phyloP scores from a whole-genome alignment of 1,284 basidiomycete species.

The Cerioporus squamosus region DNA sequence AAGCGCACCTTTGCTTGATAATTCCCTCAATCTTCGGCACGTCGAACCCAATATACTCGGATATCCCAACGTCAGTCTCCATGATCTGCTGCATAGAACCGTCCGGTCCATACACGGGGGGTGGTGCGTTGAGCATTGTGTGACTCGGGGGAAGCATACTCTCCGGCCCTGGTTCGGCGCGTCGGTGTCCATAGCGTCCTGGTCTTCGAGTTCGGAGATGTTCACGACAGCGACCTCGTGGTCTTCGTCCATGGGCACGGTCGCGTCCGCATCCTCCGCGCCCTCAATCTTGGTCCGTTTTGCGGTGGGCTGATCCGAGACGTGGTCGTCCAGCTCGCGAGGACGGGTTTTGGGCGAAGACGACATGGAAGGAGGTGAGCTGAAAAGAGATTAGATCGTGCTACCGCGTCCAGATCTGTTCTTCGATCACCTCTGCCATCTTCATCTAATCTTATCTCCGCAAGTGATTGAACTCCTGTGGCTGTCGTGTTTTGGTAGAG shows the following conservation, averaged over 20 bases:
- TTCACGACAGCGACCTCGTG: conserved; percentile 23
- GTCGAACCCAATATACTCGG: conserved; percentile 79
- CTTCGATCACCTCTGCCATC: background rate
- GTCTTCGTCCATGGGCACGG: conserved; percentile 21
- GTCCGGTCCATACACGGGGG: conserved; percentile 50
- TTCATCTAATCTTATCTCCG: conserved; percentile 17
- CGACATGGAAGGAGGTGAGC: conserved; percentile 23
- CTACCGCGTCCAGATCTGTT: background rate
- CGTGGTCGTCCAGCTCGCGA: conserved; percentile 57
- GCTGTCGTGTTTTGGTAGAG: too few relatives aligned
- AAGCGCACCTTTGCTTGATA: conserved; percentile 87
- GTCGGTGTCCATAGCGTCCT: conserved; percentile 4
- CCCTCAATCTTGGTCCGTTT: conserved; percentile 61
- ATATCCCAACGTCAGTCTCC: conserved; percentile 90
- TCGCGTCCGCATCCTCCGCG: conserved; percentile 16
- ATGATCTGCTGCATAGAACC: conserved; percentile 61
- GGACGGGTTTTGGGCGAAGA: conserved; percentile 35
- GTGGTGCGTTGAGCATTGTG: conserved; percentile 59
- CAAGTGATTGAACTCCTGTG: too few relatives aligned
- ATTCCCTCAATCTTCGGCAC: conserved; percentile 84
- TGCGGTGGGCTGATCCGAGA: conserved; percentile 47
- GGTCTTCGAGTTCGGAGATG: conserved; percentile 16
- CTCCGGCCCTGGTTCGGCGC: conserved; percentile 31
- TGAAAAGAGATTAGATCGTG: conserved; percentile 19
- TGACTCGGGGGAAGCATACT: conserved; percentile 77